A percentile compares a stretch with the other conserved stretches of the same genome.
Conservation (phyloP, 1,284 basidiomycete species). For the Trichosporon faecale region DNA sequence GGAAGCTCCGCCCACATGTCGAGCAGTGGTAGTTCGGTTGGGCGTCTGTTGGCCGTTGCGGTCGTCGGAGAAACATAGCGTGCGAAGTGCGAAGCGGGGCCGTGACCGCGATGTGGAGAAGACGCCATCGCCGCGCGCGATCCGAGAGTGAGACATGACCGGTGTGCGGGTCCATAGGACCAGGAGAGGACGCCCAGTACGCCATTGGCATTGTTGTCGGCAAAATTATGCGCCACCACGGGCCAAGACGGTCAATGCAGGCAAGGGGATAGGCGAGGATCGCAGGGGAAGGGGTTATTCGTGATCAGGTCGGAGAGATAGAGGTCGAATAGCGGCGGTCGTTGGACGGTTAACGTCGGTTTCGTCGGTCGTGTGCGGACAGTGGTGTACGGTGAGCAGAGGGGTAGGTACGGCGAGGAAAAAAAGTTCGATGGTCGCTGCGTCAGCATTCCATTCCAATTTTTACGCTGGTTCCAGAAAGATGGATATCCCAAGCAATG, state of each 20-base stretch:
- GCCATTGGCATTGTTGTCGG: background rate
- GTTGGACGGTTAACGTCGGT: background rate
- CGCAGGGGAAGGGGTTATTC: background rate
- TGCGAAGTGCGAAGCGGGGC: background rate
- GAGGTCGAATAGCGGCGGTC: background rate
- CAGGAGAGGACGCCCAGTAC: background rate
- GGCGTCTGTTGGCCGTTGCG: constrained; percentile 28
- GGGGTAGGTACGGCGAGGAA: background rate
- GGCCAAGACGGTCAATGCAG: constrained; percentile 8
- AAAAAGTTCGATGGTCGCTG: background rate
- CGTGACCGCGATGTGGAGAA: background rate
- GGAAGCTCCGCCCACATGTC: constrained; percentile 32
- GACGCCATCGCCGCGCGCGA: background rate
- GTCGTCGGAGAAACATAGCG: background rate
- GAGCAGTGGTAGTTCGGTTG: constrained; percentile 32
- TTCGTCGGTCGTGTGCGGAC: background rate
- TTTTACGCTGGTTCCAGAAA: background rate
- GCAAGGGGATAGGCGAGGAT: constrained; percentile 6
- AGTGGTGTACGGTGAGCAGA: background rate
- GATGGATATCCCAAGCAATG: background rate
- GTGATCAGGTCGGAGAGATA: background rate
- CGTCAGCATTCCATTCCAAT: constrained; percentile 1
- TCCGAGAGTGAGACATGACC: background rate
- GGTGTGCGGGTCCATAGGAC: background rate
- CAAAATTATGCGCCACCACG: constrained; percentile 5